Evolutionary conservation across 1,284 basidiomycete genomes (phyloP).

Genomic region (Nidula niveotomentosa): DNA sequence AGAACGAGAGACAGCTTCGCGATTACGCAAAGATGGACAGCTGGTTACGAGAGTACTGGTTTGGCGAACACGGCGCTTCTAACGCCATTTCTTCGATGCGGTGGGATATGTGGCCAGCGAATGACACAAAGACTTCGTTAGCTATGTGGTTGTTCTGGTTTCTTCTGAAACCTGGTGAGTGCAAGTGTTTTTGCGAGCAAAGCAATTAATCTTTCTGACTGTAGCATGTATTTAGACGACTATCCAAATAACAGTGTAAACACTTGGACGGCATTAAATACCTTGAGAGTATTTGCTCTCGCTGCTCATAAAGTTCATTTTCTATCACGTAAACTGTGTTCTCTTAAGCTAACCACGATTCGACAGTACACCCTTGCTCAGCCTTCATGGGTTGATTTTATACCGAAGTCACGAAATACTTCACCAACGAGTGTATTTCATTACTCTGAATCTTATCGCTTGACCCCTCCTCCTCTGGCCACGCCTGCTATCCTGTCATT

Average conservation of each 20-base stretch:
- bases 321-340: not conserved
- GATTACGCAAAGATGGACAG: constrained; percentile 47
- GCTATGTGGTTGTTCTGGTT: constrained; percentile 80
- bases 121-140: constrained; percentile 50
- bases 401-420: constrained; percentile 27
- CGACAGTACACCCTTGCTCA: constrained; percentile 58
- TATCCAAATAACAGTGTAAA: constrained; percentile 35
- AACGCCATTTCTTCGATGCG: constrained; percentile 32
- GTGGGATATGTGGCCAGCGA: constrained; percentile 53
- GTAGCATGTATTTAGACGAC: constrained; percentile 37
- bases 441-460: constrained; percentile 37
- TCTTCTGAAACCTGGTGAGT: constrained; percentile 57
- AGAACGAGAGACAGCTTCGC: constrained; percentile 68
- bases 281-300: constrained; percentile 61
- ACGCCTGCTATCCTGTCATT: constrained; percentile 72
- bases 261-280: constrained; percentile 41
- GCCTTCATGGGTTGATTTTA: constrained; percentile 59
- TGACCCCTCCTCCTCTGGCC: constrained; percentile 57
- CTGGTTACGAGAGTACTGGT: constrained; percentile 58
- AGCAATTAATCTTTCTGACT: constrained; percentile 2
- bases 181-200: not conserved
- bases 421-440: constrained; percentile 29
- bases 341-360: not conserved
- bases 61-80: constrained; percentile 45
- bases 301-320: constrained; percentile 62